Evolutionary conservation across 805 yeast genomes (phyloP), one percentile per base, ranked within the genome.

Genomic region (Pichia paraexigua): DNA sequence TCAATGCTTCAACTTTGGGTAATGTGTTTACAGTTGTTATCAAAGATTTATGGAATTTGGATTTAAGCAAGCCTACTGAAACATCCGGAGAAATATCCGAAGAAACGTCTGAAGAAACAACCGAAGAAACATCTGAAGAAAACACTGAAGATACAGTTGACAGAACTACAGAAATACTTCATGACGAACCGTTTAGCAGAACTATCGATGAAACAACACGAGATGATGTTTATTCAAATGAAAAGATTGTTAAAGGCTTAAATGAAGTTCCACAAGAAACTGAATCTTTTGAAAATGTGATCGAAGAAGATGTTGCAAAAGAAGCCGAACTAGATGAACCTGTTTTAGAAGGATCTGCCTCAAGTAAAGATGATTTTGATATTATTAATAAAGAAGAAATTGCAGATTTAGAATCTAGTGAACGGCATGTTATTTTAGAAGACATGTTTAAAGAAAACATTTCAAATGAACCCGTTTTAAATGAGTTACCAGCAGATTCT

Each of bases 41-140:
- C 7, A 62, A 63, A 10, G 65, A 69, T 24, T 50, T 72, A 20
- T 78, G 80, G 80, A 58, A 59, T 21, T 54, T 71, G 17, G 53
- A 49, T 21, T 57, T 61, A 44, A 32, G n/a, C 25, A 35, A 37
- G 17, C 27, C 43, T 4, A 46, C 18, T 5, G 27, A n/a, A 2
- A 12, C 12, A 20, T 28, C 25, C 3, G 28, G 3, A 5, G 41
- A 40, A 10, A 18, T 15, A 5, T 25, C n/a, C 12, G 37, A 15
- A 13, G 12, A 32, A 32, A 15, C 13, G 8, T 2, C 12, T 32
- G 37, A 32, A 3, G 37, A 32, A 32, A 12, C 37, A 32, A 2
- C 3, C 8, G 37, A 15, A 5, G 37, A 27, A 11, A 9, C 11
- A 27, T 27, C 30, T 27, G 9, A 32, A 3, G 37, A 32, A 32